phyloP scores from a whole-genome alignment of 2,329 filamentous ascomycete species.

The Alternaria ventricosa region DNA sequence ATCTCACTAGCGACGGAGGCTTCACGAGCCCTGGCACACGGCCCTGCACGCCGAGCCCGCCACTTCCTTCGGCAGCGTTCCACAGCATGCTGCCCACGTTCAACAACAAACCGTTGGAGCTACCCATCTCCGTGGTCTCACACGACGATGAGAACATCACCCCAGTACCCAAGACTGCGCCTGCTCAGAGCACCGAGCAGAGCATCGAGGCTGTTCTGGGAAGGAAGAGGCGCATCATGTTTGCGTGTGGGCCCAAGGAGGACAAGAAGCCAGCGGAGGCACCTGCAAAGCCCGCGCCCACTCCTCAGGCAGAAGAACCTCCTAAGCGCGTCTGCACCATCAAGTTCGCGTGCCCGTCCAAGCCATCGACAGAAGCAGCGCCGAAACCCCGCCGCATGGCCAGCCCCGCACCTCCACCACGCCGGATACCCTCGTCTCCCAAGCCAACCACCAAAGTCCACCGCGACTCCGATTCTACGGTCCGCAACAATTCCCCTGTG shows the following conservation, averaged over 20 bases:
- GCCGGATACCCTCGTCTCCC: constrained; percentile 35
- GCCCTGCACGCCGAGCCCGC: constrained; percentile 86
- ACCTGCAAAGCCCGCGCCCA: constrained; percentile 26
- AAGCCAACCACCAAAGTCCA: constrained; percentile 45
- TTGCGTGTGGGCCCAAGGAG: constrained; percentile 73
- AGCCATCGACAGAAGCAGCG: constrained; percentile 53
- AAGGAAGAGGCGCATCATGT: constrained; percentile 89
- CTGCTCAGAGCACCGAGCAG: constrained; percentile 56
- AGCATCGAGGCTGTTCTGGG: constrained; percentile 68
- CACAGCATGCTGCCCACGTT: constrained; percentile 45
- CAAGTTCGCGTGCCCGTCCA: constrained; percentile 75
- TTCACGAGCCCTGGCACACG: constrained; percentile 83
- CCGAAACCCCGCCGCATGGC: constrained; percentile 49
- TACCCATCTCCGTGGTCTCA: constrained; percentile 46
- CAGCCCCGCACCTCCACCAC: constrained; percentile 52
- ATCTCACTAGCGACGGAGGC: constrained; percentile 93
- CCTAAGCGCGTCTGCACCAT: constrained; percentile 67
- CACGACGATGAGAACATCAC: constrained; percentile 45
- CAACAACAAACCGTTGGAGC: constrained; percentile 48
- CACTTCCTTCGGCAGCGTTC: constrained; percentile 66
- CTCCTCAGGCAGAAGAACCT: constrained; percentile 37
- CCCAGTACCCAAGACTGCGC: constrained; percentile 30
- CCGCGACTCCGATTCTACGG: constrained; percentile 59
- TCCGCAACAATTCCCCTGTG: constrained; percentile 57
- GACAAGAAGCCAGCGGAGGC: constrained; percentile 48